Percentiles rank a stretch among this genome's conserved stretches.
Evolutionary conservation across 1,284 basidiomycete genomes (phyloP).

Genomic region (Tausonia pullulans): DNA sequence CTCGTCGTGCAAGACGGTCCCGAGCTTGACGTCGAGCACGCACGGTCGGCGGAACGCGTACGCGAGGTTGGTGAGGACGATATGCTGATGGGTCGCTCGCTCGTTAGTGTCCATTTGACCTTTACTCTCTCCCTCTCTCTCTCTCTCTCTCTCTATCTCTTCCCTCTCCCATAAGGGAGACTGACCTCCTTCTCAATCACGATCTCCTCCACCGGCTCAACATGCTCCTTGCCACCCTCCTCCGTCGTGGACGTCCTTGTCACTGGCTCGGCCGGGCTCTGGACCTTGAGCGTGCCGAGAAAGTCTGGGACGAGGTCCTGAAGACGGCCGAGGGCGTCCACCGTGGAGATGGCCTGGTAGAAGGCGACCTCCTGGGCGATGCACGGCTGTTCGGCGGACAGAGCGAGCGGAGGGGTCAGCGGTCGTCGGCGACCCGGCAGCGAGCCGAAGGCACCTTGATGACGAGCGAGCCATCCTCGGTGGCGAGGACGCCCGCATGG

Average conservation of each 20-base stretch:
- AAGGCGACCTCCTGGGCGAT: conserved; percentile 63
- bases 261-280: conserved; percentile 45
- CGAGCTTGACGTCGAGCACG: conserved; percentile 84
- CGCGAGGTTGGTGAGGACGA: conserved; percentile 78
- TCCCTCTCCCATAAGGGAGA: not conserved
- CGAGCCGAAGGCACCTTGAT: conserved; percentile 48
- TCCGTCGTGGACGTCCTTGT: not conserved
- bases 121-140: not conserved
- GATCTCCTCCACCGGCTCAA: conserved; percentile 29
- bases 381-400: conserved; percentile 39
- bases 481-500: conserved; percentile 62
- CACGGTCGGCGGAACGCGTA: conserved; percentile 65
- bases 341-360: conserved; percentile 52
- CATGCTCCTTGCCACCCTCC: conserved; percentile 7
- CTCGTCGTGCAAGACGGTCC: conserved; percentile 65
- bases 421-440: too few relatives aligned
- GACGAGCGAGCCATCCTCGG: conserved; percentile 63
- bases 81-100: not conserved
- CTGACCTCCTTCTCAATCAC: conserved; percentile 43
- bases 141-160: not conserved
- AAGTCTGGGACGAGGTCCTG: conserved; percentile 56
- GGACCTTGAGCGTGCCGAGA: conserved; percentile 58
- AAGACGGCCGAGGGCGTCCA: conserved; percentile 19
- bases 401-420: not conserved
- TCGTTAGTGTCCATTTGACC: not conserved